phyloP scores from a whole-genome alignment of 139 green algal species.

The Mychonastes homosphaera region DNA sequence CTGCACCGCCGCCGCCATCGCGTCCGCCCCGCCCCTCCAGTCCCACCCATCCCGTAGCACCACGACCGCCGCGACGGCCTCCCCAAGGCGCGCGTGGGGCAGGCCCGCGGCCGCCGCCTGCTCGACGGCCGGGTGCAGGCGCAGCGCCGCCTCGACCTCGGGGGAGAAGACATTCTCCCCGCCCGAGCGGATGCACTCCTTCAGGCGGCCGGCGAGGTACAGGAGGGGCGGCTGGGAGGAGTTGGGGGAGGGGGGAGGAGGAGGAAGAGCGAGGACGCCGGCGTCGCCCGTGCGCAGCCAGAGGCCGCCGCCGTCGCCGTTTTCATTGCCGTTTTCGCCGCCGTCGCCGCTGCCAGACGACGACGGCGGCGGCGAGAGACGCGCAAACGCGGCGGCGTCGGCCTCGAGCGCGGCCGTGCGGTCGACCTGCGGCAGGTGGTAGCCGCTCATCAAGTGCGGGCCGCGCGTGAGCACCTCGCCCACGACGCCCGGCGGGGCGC shows the following conservation, averaged over 20 bases:
- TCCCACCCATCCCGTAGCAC: constrained; percentile 41
- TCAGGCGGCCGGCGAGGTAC: constrained; percentile 69
- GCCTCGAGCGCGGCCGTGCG: not conserved
- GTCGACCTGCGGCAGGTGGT: constrained; percentile 36
- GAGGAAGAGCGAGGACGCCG: constrained; percentile 20
- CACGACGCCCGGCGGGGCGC: not conserved
- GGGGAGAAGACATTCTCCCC: constrained; percentile 79
- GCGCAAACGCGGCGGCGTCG: not conserved
- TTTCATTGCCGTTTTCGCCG: not conserved
- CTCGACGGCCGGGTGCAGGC: constrained; percentile 40
- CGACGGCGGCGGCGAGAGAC: not conserved
- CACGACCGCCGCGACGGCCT: constrained; percentile 43
- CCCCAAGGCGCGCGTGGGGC: constrained; percentile 57
- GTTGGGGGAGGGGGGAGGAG: no score
- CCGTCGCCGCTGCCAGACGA: not conserved
- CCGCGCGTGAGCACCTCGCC: constrained; percentile 63
- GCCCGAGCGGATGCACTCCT: constrained; percentile 83
- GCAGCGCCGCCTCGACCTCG: constrained; percentile 51
- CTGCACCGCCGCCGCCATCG: not conserved
- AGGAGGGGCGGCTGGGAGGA: constrained; percentile 47
- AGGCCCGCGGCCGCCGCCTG: constrained; percentile 69
- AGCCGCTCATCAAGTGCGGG: constrained; percentile 63
- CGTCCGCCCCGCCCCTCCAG: constrained; percentile 9
- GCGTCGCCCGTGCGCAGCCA: constrained; percentile 63
- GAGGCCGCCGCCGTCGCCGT: not conserved